Base-by-base conservation (phyloP, 306 rosid genomes). In the Dryas octopetala region DNA sequence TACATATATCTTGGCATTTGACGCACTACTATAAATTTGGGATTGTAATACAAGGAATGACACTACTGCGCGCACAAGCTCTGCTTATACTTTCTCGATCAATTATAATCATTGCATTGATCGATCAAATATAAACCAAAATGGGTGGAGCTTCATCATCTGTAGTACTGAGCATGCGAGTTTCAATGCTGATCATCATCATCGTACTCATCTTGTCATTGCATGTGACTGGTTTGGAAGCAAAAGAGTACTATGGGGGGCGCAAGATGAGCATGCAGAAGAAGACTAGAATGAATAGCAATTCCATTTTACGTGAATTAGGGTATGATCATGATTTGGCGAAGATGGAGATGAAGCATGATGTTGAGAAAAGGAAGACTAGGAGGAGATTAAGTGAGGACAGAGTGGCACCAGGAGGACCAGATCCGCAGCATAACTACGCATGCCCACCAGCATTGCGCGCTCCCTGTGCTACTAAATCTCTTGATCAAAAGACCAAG, bases 151-250 rank as follows among this genome's bases (percentile, higher is more conserved):
- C 32, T 32, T n/a, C 45, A 9, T 32, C 3, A 2, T 6, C 65
- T 5, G n/a, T 2, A 62, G 49, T 66, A 28, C 32, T 28, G 32
- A 28, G 1, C 47, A 45, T 57, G 26, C 71, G 44, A 66, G 74
- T 47, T 38, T 66, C 48, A n/a, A 15, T 76, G 14, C 58, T 76
- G 26, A 66, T 76, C 23, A 1, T 28, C 32, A 28, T 28, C 32
- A 76, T 76, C 23, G 17, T 76, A 55, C 68, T 76, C 55, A 66
- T 76, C 19, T 16, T 48, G 50, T 67, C 67, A 45, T 26, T 38
- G 3, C 66, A 76, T 55, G 67, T 28, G n/a, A 28, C 64, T 28
- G 19, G 59, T 51, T 46, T 45, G 5, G 79, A 76, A 66, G 79
- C 38, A 6, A 3, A 53, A 17, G 47, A 23, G 32, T 28, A 28